A percentile compares a stretch with the other conserved stretches of the same genome.
These are phyloP conservation scores for Sporothrix brunneoviolacea DNA, from an alignment of 2,329 filamentous ascomycete species.

Conservation along the genomic window DNA sequence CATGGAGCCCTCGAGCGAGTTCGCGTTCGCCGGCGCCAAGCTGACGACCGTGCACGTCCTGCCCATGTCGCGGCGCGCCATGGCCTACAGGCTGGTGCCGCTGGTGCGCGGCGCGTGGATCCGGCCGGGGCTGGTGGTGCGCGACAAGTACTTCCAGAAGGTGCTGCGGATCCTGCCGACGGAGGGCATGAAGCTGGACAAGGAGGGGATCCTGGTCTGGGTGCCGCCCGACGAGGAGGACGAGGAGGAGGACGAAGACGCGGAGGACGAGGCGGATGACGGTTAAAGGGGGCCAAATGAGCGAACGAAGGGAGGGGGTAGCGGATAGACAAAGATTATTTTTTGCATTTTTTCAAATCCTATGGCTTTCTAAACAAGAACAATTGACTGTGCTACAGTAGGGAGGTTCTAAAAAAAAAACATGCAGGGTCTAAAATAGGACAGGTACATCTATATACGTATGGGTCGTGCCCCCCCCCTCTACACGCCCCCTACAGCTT, in stretches of 20 bases:
- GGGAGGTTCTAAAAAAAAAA: no score
- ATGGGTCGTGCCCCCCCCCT: not conserved
- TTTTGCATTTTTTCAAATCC: no score
- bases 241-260: constrained; percentile 1
- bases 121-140: constrained; percentile 64
- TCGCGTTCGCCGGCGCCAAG: constrained; percentile 89
- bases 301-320: not conserved
- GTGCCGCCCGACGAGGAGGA: constrained; percentile 40
- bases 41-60: constrained; percentile 71
- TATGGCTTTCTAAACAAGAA: no score
- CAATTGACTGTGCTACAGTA: no score
- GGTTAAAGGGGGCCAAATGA: not conserved
- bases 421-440: not conserved
- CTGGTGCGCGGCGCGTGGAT: constrained; percentile 61
- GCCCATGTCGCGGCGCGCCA: constrained; percentile 67
- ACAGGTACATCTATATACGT: not conserved
- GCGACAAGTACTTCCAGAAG: constrained; percentile 92
- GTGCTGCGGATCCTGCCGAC: constrained; percentile 74
- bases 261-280: not conserved
- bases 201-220: constrained; percentile 59
- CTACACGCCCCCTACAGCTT: constrained; percentile 9
- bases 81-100: constrained; percentile 70
- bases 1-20: constrained; percentile 89
- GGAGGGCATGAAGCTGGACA: constrained; percentile 65
- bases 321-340: no score